These are phyloP conservation scores for Allium sativum DNA, from an alignment of 106 monocot genomes.

Conservation along the genomic window DNA sequence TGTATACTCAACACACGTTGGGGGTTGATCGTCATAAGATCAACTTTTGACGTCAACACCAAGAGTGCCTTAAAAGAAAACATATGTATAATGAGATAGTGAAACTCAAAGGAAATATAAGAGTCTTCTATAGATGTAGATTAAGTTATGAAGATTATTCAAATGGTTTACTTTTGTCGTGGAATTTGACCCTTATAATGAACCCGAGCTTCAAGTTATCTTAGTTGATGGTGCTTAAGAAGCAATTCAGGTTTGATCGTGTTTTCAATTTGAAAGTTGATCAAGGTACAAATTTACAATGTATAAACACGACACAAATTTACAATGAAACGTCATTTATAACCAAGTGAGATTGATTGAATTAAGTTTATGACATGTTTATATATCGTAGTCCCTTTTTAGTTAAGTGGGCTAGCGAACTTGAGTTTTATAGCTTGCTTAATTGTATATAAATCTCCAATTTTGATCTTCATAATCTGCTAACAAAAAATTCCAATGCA, in stretches of 20 bases:
- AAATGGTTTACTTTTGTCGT: slow-evolving; percentile 44
- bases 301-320: neutral
- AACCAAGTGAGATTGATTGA: no score
- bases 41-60: slow-evolving; percentile 37
- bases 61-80: slow-evolving; percentile 53
- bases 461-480: no score
- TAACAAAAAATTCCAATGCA: no score
- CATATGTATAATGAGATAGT: slow-evolving; percentile 77
- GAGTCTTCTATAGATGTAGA: slow-evolving; percentile 89
- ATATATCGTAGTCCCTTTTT: no score
- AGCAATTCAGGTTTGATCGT: slow-evolving; percentile 86
- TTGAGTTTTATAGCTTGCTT: no score
- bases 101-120: slow-evolving; percentile 84
- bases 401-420: no score
- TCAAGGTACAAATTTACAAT: slow-evolving; percentile 50
- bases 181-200: slow-evolving; percentile 52
- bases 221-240: slow-evolving; percentile 49
- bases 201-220: slow-evolving; percentile 62
- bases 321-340: no score
- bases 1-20: no score
- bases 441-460: no score
- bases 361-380: no score
- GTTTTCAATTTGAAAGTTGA: slow-evolving; percentile 58
- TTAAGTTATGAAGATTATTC: slow-evolving; percentile 51
- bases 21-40: no score